Evolutionary conservation across 768 basidiomycete species (phyloP), one percentile per base, ranked within the genome.

Genomic region (Crepidotus variabilis): DNA sequence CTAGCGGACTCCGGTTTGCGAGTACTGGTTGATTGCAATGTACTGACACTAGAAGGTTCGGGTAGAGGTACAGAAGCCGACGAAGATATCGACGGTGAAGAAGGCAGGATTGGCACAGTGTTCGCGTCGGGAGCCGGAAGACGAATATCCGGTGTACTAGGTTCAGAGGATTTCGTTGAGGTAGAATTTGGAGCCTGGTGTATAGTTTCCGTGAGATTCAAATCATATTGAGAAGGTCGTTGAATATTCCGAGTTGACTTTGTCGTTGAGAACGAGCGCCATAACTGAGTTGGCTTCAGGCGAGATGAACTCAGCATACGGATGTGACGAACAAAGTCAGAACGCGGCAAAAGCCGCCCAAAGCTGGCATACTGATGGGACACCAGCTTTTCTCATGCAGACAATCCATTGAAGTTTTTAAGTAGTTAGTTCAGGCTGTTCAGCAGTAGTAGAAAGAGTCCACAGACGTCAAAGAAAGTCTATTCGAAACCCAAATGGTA

Each of bases 231-330:
- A 54, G 33, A 43, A 33, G 49, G 34, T 22, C 58, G 47, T 23
- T 60, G 60, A 8, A 50, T 43, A 51, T 56, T 62, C 39, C 39
- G 47, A 22, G 20, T 13, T n/a, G 32, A 11, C 24, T 18, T 8
- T 20, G 53, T 43, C 18, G n/a, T 21, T 16, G 53, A 54, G 53
- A 46, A 46, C 23, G 13, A 33, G 22, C 53, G 39, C 18, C 18
- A 18, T 24, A 24, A 5, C 24, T 22, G 45, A 23, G 53, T 18
- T 43, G 39, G 39, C 33, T 21, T 34, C 20, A 43, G 28, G 7
- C 24, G 28, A 16, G 53, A 18, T 47, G 53, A 24, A 34, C 53
- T 21, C 43, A 54, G 24, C 53, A 54, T 54, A 16, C 34, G 24
- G 45, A 24, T n/a, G 46, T 22, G 14, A 47, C 21, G 24, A 46